A percentile compares a stretch with the other conserved stretches of the same genome.
These are phyloP conservation scores for Dicorynia guianensis DNA, from an alignment of 306 rosid genomes.

Conservation along the genomic window DNA sequence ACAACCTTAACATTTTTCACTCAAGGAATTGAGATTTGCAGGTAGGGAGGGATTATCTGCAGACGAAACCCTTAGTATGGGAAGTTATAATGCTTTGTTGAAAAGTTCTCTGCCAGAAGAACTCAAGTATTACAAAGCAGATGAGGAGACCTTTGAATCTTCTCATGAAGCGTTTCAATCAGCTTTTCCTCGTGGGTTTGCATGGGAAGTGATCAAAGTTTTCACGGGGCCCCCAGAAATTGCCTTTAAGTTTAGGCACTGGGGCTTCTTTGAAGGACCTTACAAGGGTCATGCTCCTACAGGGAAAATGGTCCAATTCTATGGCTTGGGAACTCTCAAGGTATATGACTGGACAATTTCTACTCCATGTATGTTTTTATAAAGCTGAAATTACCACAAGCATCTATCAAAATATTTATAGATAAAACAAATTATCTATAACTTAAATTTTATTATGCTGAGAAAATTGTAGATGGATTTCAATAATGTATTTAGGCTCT, in stretches of 20 bases:
- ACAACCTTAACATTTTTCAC: no score
- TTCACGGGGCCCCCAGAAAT: constrained; percentile 55
- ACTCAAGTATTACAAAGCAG: constrained; percentile 53
- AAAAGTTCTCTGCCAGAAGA: constrained; percentile 53
- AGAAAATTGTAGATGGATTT: no score
- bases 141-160: constrained; percentile 53
- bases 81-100: constrained; percentile 53
- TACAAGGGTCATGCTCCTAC: constrained; percentile 47
- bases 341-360: constrained; percentile 15
- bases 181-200: constrained; percentile 61
- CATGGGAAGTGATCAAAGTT: constrained; percentile 60
- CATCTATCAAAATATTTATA: no score
- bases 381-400: neutral
- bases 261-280: constrained; percentile 67
- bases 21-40: neutral
- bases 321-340: constrained; percentile 54
- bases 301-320: constrained; percentile 47
- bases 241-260: constrained; percentile 59
- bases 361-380: neutral
- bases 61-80: constrained; percentile 54
- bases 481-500: no score
- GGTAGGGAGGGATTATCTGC: constrained; percentile 55
- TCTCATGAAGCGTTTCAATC: constrained; percentile 48
- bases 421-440: no score
- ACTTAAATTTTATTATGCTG: no score